Conservation (phyloP, 78 protist species). For the Emiliania huxleyi region DNA sequence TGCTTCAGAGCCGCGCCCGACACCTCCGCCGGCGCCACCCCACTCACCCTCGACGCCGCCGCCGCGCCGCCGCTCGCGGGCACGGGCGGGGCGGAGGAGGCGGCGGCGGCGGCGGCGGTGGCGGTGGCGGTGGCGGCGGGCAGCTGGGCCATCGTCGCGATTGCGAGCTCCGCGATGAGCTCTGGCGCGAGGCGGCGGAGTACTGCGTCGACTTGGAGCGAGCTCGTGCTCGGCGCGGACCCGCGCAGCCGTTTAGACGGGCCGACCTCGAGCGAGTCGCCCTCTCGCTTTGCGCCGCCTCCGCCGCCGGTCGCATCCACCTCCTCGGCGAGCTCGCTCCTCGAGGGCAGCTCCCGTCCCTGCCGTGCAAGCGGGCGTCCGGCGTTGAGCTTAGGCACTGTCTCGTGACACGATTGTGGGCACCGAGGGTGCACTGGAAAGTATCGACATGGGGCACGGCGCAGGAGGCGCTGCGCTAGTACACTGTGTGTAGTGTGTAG, state of each 20-base stretch:
- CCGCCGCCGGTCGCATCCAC: neutral
- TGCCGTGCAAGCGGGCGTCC: too few relatives aligned
- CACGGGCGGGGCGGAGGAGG: neutral
- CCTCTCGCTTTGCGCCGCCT: neutral
- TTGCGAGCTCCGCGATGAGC: neutral
- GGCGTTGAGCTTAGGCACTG: too few relatives aligned
- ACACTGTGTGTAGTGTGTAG: too few relatives aligned
- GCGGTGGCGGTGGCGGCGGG: neutral
- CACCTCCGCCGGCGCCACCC: neutral
- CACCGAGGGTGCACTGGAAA: too few relatives aligned
- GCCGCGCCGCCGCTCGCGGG: too few relatives aligned
- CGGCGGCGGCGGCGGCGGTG: neutral
- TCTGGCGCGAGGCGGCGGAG: neutral
- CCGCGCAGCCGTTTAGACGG: neutral
- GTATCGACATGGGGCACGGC: too few relatives aligned
- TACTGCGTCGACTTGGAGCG: neutral
- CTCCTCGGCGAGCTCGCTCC: neutral
- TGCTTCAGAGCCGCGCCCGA: neutral
- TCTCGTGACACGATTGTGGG: too few relatives aligned
- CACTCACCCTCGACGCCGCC: too few relatives aligned
- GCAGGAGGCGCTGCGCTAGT: too few relatives aligned
- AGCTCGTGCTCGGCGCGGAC: neutral
- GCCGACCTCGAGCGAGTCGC: neutral
- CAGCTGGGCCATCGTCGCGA: neutral
- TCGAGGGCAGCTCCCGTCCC: neutral